These are phyloP conservation scores for Umbellularia californica DNA, from an alignment of 164 flowering plant species.

Conservation along the genomic window DNA sequence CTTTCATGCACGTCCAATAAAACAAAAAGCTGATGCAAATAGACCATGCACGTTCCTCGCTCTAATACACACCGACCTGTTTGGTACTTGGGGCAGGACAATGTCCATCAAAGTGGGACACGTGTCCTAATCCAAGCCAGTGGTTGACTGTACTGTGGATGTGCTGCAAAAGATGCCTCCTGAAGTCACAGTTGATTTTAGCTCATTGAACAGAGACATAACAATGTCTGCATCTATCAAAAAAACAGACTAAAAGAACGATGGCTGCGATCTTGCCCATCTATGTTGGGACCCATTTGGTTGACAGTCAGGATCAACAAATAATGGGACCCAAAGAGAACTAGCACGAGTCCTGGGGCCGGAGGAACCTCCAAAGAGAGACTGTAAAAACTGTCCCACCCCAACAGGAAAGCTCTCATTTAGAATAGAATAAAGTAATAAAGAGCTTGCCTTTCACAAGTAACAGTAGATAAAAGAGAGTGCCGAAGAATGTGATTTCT, in stretches of 20 bases:
- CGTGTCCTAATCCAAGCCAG: not conserved
- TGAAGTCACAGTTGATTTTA: no score
- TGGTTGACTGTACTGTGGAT: not conserved
- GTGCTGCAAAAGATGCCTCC: not conserved
- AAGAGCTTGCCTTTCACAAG: constrained; percentile 23
- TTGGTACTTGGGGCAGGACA: not conserved
- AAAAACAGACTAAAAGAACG: no score
- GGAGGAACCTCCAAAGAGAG: not conserved
- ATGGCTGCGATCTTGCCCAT: not conserved
- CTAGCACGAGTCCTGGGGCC: not conserved
- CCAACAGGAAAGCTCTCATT: constrained; percentile 17
- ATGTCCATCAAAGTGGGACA: not conserved
- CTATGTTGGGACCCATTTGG: not conserved
- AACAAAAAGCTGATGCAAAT: constrained; percentile 3
- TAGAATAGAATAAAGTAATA: constrained; percentile 44
- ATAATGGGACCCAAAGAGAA: no score
- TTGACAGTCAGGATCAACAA: not conserved
- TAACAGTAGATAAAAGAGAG: constrained; percentile 12
- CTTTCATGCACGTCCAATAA: constrained; percentile 45
- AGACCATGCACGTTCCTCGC: constrained; percentile 9
- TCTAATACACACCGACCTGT: constrained; percentile 12
- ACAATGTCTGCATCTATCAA: not conserved
- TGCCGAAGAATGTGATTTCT: constrained; percentile 17
- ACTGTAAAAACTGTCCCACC: constrained; percentile 1
- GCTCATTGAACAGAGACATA: not conserved